Base-by-base conservation (phyloP, 495 filamentous ascomycete species). In the Trichocladium antarcticum region DNA sequence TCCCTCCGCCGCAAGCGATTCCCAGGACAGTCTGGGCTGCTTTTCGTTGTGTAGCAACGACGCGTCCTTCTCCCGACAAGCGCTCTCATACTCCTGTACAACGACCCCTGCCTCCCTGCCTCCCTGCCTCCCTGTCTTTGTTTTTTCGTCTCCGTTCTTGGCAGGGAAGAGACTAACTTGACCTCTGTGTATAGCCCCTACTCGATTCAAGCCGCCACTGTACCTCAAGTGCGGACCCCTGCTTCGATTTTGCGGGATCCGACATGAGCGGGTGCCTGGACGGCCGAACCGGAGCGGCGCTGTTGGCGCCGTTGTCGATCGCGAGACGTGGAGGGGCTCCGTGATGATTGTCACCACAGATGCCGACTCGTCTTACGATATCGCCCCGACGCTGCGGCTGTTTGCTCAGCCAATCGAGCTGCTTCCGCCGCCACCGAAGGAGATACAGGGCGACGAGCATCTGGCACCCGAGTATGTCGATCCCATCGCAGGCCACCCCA, bases 291-390 rank as follows among this genome's bases (percentile, higher is more conserved):
- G 57, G 46, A 51, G 66, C 28, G 66, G 57, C 34, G 64, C 66
- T 1, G 55, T 65, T 31, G 66, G 57, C 34, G 64, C 66, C 1
- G 55, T 65, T 37, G 51, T 68, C 32, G 74, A 78, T 46, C 76
- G 80, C 49, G 87, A 94, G 50, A 82, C 87, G 20, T 98, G 92
- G 92, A 78, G 88, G 65, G 92, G 92, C 21, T 89, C 79, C 50
- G 73, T 97, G 22, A 85, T 98, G 85, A 92, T 97, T 49, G 87
- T 97, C 28, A 96, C 92, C 0, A 73, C 75, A 31, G 90, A 97
- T 58, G 74, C 77, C 8, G 72, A 82, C 20, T 95, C 89, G 5
- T 81, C 81, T 2, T 94, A 94, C 61, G 78, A 85, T n/a, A 75
- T 77, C 17, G 72, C 76, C 7, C 92, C 92, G 15, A 82, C 74